A percentile compares a stretch with the other conserved stretches of the same genome.
Evolutionary conservation across 2,329 filamentous ascomycete genomes (phyloP).

Genomic region (Paecilomyces sp.): DNA sequence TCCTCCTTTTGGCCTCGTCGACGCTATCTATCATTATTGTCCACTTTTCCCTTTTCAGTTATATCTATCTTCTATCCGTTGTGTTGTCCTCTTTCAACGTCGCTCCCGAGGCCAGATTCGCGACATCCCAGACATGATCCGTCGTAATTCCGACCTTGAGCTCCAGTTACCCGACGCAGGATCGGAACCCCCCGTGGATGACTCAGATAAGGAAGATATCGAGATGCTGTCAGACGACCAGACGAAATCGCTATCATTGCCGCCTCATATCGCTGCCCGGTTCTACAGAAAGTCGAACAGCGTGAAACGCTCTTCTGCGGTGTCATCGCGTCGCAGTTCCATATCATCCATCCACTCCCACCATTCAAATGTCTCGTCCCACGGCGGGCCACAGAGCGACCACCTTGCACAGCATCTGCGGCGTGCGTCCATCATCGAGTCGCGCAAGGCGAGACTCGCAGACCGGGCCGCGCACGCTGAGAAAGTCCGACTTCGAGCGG

Average conservation of each 20-base stretch:
- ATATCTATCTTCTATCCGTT: constrained; percentile 54
- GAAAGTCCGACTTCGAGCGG: constrained; percentile 57
- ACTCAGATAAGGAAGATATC: constrained; percentile 26
- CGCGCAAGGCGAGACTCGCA: constrained; percentile 55
- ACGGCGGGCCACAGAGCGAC: constrained; percentile 47
- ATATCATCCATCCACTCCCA: constrained; percentile 58
- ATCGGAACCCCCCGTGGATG: constrained; percentile 16
- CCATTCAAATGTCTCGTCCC: constrained; percentile 45
- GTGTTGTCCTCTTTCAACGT: constrained; percentile 55
- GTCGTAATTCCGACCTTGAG: constrained; percentile 36
- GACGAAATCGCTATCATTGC: constrained; percentile 41
- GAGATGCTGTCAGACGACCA: constrained; percentile 35
- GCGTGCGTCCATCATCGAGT: constrained; percentile 58
- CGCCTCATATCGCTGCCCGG: constrained; percentile 56
- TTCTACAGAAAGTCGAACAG: constrained; percentile 50
- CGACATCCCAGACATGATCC: constrained; percentile 25
- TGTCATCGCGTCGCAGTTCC: constrained; percentile 59
- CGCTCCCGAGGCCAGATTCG: constrained; percentile 46
- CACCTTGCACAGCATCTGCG: constrained; percentile 60
- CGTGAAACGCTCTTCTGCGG: constrained; percentile 53
- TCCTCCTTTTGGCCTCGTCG: not conserved
- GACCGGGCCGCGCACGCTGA: constrained; percentile 60
- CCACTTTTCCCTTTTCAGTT: not conserved
- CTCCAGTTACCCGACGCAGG: constrained; percentile 31
- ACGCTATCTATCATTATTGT: not conserved